A percentile compares a stretch with the other conserved stretches of the same genome.
Evolutionary conservation across 495 filamentous ascomycete genomes (phyloP).

Genomic region (Neurospora africana): DNA sequence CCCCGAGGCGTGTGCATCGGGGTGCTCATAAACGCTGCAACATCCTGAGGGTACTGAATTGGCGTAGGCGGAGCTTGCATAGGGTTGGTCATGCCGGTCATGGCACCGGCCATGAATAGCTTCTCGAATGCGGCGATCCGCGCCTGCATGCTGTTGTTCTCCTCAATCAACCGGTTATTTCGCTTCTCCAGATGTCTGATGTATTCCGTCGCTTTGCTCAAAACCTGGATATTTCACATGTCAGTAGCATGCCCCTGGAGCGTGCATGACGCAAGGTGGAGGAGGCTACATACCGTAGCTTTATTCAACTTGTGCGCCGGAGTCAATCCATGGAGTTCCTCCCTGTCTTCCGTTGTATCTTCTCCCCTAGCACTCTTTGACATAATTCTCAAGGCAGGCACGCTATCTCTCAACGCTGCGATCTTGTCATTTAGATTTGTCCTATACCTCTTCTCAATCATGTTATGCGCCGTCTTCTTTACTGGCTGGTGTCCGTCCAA

Average conservation of each 20-base stretch:
- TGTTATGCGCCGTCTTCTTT: slow-evolving; percentile 94
- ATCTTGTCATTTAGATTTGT: slow-evolving; percentile 97
- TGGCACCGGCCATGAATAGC: slow-evolving; percentile 49
- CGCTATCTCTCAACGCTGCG: slow-evolving; percentile 75
- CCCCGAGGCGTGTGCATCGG: slow-evolving; percentile 22
- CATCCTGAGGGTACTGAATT: slow-evolving; percentile 36
- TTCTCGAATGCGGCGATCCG: slow-evolving; percentile 60
- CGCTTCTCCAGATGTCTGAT: slow-evolving; percentile 88
- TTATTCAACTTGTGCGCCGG: slow-evolving; percentile 91
- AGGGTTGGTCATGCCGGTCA: slow-evolving; percentile 34
- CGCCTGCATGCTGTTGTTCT: slow-evolving; percentile 65
- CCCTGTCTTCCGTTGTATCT: slow-evolving; percentile 58
- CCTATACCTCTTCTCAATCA: slow-evolving; percentile 94
- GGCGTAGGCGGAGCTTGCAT: slow-evolving; percentile 37
- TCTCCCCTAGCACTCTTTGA: slow-evolving; percentile 56
- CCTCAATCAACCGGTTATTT: slow-evolving; percentile 68
- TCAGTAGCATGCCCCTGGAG: slow-evolving; percentile 1
- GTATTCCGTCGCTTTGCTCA: slow-evolving; percentile 92
- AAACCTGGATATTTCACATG: slow-evolving; percentile 32
- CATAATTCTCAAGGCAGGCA: slow-evolving; percentile 74
- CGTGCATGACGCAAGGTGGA: neutral
- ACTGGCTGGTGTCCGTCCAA: slow-evolving; percentile 59
- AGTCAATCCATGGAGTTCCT: slow-evolving; percentile 68
- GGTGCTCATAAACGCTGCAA: slow-evolving; percentile 19
- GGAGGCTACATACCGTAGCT: slow-evolving; percentile 52